A percentile compares a stretch with the other conserved stretches of the same genome.
Conservation (phyloP, 192 early-diverging fungal species). For the Spizellomyces sp. region DNA sequence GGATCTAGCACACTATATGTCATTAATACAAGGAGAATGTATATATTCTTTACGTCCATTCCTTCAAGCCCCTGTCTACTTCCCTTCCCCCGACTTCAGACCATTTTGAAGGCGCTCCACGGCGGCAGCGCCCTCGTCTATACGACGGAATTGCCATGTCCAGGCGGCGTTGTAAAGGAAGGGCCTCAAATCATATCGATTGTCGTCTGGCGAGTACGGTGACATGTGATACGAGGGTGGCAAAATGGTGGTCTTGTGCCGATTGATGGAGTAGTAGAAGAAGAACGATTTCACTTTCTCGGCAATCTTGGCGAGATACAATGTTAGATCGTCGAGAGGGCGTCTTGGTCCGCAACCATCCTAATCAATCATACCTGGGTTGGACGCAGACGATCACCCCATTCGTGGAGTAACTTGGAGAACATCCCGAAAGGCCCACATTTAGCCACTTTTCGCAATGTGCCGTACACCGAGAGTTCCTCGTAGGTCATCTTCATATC, state of each 20-base stretch:
- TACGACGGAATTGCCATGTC: slow-evolving; percentile 89
- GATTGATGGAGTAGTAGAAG: slow-evolving; percentile 95
- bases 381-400: slow-evolving; percentile 65
- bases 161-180: slow-evolving; percentile 93
- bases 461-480: slow-evolving; percentile 89
- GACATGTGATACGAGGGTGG: slow-evolving; percentile 96
- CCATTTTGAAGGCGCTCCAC: slow-evolving; percentile 1
- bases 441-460: slow-evolving; percentile 81
- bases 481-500: slow-evolving; percentile 99
- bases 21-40: neutral
- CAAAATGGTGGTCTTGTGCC: slow-evolving; percentile 97
- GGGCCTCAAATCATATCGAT: slow-evolving; percentile 94
- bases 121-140: slow-evolving; percentile 64
- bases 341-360: neutral
- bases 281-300: slow-evolving; percentile 95
- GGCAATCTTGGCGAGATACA: slow-evolving; percentile 65
- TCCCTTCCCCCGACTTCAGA: neutral
- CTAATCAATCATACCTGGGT: slow-evolving; percentile 50
- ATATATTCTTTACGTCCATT: neutral
- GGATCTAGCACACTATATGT: neutral
- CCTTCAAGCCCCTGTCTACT: neutral
- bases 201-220: slow-evolving; percentile 95
- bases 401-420: slow-evolving; percentile 78
- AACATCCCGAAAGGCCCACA: slow-evolving; percentile 98
- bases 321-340: neutral